Evolutionary conservation across 495 filamentous ascomycete genomes (phyloP).

Genomic region (Aspergillus olivimuriae): DNA sequence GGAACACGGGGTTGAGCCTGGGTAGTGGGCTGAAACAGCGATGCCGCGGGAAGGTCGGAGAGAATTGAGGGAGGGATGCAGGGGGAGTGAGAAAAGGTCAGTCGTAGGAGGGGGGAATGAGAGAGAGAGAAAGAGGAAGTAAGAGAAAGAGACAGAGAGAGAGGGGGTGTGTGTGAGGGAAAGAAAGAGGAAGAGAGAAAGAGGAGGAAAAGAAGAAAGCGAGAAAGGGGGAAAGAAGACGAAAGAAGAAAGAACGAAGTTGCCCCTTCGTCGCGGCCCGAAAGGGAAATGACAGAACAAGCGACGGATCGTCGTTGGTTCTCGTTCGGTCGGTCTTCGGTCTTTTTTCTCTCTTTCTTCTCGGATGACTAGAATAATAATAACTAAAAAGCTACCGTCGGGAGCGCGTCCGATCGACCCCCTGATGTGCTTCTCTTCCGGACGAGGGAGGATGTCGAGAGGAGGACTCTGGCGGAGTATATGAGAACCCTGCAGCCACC

Average conservation of each 20-base stretch:
- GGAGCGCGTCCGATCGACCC: too few relatives aligned
- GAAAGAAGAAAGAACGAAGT: conserved; percentile 1
- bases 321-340: too few relatives aligned
- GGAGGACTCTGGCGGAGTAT: too few relatives aligned
- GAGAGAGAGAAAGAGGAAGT: conserved; percentile 1
- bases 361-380: too few relatives aligned
- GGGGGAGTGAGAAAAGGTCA: background rate
- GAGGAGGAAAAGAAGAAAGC: conserved; percentile 4
- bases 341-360: too few relatives aligned
- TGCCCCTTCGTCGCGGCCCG: background rate
- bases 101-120: too few relatives aligned
- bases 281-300: background rate
- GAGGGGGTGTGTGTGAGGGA: background rate
- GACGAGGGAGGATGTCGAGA: too few relatives aligned
- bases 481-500: too few relatives aligned
- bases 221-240: conserved; percentile 7
- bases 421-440: too few relatives aligned
- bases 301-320: too few relatives aligned
- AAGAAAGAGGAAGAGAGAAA: conserved; percentile 6
- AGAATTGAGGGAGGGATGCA: background rate
- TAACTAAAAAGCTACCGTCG: too few relatives aligned
- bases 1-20: conserved; percentile 11
- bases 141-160: conserved; percentile 6
- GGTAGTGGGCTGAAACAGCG: conserved; percentile 16
- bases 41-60: conserved; percentile 17